Evolutionary conservation across 495 filamentous ascomycete genomes (phyloP).

Genomic region (Rostrohypoxylon terebratum): DNA sequence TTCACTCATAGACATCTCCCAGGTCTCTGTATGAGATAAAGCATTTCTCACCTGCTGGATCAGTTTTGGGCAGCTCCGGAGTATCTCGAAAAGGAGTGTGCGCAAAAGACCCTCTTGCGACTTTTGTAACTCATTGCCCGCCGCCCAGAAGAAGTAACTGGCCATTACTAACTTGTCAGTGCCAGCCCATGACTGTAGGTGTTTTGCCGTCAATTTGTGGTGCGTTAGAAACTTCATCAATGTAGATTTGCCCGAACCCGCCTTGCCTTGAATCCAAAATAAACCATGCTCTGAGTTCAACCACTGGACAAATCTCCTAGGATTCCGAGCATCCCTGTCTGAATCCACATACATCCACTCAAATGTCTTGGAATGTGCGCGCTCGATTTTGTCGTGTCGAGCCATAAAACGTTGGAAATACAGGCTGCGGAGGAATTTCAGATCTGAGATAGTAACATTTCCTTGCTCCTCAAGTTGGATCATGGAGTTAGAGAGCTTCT

Average conservation of each 20-base stretch:
- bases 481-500: background rate
- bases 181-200: constrained; percentile 45
- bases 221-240: constrained; percentile 43
- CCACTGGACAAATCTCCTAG: constrained; percentile 30
- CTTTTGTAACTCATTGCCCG: constrained; percentile 54
- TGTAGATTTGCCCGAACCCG: constrained; percentile 47
- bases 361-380: constrained; percentile 27
- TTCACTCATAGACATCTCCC: background rate
- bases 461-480: background rate
- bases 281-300: constrained; percentile 17
- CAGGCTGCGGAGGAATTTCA: constrained; percentile 1
- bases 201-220: constrained; percentile 27
- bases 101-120: constrained; percentile 58
- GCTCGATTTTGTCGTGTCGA: constrained; percentile 16
- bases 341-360: constrained; percentile 20
- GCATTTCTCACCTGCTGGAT: background rate
- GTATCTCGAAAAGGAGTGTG: constrained; percentile 56
- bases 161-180: constrained; percentile 37
- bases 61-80: constrained; percentile 42
- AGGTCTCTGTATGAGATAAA: background rate
- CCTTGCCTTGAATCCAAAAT: constrained; percentile 46
- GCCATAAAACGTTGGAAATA: constrained; percentile 12
- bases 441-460: background rate
- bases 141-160: constrained; percentile 61
- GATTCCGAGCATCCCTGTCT: background rate